Conservation (phyloP, 108 stramenopile genomes). For the Stephanodiscus triporus region DNA sequence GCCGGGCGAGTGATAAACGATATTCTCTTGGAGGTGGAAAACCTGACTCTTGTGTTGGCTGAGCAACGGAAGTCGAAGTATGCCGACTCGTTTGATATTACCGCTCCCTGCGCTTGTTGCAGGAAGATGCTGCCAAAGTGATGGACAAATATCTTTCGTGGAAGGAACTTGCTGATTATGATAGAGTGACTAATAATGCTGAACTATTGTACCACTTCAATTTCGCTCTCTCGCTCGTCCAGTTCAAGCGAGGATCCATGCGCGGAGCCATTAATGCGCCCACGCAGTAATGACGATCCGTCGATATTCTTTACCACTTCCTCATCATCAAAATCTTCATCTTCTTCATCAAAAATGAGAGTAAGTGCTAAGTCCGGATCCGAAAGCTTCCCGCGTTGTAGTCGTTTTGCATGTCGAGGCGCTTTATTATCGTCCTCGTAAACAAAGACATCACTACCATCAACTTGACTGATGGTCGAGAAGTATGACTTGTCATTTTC, state of each 20-base stretch:
- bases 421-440: conserved; percentile 33
- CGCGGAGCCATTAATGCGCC: conserved; percentile 3
- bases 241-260: conserved; percentile 11
- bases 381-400: conserved; percentile 30
- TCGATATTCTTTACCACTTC: conserved; percentile 3
- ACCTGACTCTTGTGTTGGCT: conserved; percentile 42
- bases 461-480: conserved; percentile 26
- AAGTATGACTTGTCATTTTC: conserved; percentile 34
- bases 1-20: conserved; percentile 17
- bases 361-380: conserved; percentile 43
- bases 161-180: not conserved
- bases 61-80: conserved; percentile 54
- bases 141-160: not conserved
- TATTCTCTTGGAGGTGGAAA: conserved; percentile 42
- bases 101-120: conserved; percentile 76
- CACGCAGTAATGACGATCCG: conserved; percentile 9
- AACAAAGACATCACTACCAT: conserved; percentile 15
- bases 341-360: conserved; percentile 32
- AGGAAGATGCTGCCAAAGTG: conserved; percentile 1
- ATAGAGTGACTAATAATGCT: not conserved
- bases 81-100: conserved; percentile 67
- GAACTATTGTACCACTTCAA: conserved; percentile 5
- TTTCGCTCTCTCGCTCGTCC: conserved; percentile 4
- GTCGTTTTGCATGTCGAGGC: conserved; percentile 4
- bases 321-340: not conserved